Conservation (phyloP, 2,329 filamentous ascomycete species). For the Coniochaeta sp. region DNA sequence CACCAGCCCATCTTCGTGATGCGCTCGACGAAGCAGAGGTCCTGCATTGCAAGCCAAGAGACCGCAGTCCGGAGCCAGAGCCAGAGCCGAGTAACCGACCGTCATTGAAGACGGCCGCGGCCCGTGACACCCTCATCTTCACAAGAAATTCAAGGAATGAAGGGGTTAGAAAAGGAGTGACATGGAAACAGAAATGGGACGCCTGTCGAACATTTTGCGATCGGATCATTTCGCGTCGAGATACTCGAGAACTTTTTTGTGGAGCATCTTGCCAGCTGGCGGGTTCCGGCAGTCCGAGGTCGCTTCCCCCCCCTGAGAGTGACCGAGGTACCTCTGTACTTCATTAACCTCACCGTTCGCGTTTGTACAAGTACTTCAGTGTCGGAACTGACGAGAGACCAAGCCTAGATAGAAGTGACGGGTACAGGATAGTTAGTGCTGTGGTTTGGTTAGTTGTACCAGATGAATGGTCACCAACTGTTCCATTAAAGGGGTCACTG, state of each 20-base stretch:
- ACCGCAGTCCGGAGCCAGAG: slow-evolving; percentile 22
- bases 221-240: slow-evolving; percentile 1
- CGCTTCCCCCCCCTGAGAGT: neutral
- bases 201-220: slow-evolving; percentile 10
- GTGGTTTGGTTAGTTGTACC: neutral
- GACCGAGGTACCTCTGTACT: neutral
- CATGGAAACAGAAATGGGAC: slow-evolving; percentile 5
- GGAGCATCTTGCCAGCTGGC: neutral
- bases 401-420: no score
- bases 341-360: neutral
- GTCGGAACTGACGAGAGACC: neutral
- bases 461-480: neutral
- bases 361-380: neutral
- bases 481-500: no score
- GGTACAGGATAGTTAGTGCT: neutral
- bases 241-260: neutral
- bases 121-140: slow-evolving; percentile 32
- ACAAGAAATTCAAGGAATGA: slow-evolving; percentile 10
- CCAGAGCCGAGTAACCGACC: slow-evolving; percentile 24
- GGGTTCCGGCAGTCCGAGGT: neutral
- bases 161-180: slow-evolving; percentile 13
- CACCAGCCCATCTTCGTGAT: slow-evolving; percentile 23
- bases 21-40: slow-evolving; percentile 12
- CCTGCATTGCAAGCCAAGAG: slow-evolving; percentile 21
- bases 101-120: slow-evolving; percentile 28